Base-by-base conservation (phyloP, 495 filamentous ascomycete species). In the Penicillium antarcticum region DNA sequence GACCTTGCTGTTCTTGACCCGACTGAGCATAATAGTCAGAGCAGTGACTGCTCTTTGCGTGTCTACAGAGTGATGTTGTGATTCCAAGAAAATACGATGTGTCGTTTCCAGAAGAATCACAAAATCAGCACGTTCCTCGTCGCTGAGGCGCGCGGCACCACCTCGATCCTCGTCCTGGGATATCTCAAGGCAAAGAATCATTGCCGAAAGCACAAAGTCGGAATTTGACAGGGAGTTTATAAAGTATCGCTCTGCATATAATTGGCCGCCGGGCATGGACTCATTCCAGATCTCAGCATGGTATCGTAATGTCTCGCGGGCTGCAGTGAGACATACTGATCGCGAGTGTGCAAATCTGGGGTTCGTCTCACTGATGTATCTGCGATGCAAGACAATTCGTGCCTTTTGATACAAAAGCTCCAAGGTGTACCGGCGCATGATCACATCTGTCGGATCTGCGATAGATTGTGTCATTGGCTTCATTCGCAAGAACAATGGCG, bases 151-250 rank as follows among this genome's bases (percentile, higher is more conserved):
- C 11, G 50, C 19, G 5, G 39, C 29, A 23, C 42, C 34, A 1
- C 38, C 56, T 16, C 42, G 45, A 6, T 62, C 50, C 12, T 55
- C 51, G 9, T 64, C 58, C 26, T 67, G 66, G 0, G 64, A 67
- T 4, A 96, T 73, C 53, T 95, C 91, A 26, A 96, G 73, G 56
- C 85, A 86, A 16, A 97, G 78, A 48, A 96, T 83, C 89, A 96
- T 96, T 2, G 89, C 87, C 1, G 89, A 91, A 14, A 95, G 83
- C 12, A 96, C 70, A 58, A 92, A 95, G 57, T 97, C 92, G 19
- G 81, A 76, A 41, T 84, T 87, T 14, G 89, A 89, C 4, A 95
- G 78, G 0, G 87, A 87, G 14, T 82, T 89, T 43, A 92, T 82
- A 65, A 86, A 88, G 77, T 80, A 90, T 57, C 84, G 83, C 66